A percentile compares a stretch with the other conserved stretches of the same genome.
These are phyloP conservation scores for Zygotorulaspora sp. DNA, from an alignment of 805 yeast genomes.

Conservation along the genomic window DNA sequence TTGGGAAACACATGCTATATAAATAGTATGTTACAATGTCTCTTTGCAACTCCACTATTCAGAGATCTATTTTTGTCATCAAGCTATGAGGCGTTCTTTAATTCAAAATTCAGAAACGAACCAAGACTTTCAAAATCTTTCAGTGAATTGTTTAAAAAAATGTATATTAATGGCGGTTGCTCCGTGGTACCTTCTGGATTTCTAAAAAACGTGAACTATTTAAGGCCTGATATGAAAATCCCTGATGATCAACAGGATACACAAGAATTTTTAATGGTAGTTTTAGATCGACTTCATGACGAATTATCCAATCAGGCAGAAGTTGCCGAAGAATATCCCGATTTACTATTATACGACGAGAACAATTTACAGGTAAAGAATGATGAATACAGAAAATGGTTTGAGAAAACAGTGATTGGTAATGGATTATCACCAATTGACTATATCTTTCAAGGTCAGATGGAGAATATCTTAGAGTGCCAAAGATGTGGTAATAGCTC, in stretches of 20 bases:
- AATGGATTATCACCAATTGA: constrained; percentile 68
- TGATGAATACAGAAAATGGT: constrained; percentile 61
- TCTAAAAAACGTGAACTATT: constrained; percentile 44
- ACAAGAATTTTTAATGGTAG: constrained; percentile 65
- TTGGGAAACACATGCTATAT: constrained; percentile 74
- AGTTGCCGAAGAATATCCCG: constrained; percentile 39
- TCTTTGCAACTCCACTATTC: constrained; percentile 52
- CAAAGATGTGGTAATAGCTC: constrained; percentile 59
- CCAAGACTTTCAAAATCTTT: constrained; percentile 46
- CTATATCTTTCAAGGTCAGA: constrained; percentile 67
- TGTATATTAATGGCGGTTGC: constrained; percentile 54
- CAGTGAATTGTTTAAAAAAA: constrained; percentile 51
- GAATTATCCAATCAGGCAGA: constrained; percentile 46
- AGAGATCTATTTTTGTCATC: constrained; percentile 46
- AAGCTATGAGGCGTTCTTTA: constrained; percentile 42
- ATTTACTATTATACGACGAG: constrained; percentile 35
- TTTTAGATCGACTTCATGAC: constrained; percentile 64
- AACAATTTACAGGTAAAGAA: constrained; percentile 28
- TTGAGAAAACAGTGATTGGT: constrained; percentile 42
- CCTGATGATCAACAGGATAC: constrained; percentile 81
- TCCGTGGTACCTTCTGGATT: constrained; percentile 64
- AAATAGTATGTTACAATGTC: constrained; percentile 66
- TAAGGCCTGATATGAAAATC: constrained; percentile 64
- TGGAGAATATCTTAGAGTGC: constrained; percentile 60
- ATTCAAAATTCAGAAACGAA: constrained; percentile 27